phyloP scores from a whole-genome alignment of 495 filamentous ascomycete species.

The Physcia stellaris region DNA sequence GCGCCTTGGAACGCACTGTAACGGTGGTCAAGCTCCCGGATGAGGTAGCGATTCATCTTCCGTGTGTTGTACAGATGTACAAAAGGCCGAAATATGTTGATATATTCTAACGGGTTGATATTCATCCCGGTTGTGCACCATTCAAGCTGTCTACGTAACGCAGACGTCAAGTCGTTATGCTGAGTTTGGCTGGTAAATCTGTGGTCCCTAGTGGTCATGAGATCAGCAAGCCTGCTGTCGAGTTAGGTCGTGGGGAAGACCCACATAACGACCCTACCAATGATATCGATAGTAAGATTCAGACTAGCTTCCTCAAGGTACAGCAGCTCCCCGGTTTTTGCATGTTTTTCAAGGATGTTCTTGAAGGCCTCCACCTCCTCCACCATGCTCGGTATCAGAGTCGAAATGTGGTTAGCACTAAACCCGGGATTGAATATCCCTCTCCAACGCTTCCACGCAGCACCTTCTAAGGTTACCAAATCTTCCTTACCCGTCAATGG shows the following conservation, averaged over 20 bases:
- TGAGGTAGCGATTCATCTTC: constrained; percentile 13
- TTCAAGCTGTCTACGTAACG: constrained; percentile 13
- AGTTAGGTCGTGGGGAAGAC: background rate
- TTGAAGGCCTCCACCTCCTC: background rate
- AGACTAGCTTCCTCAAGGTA: constrained; percentile 1
- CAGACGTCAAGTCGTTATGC: constrained; percentile 10
- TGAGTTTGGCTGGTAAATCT: constrained; percentile 13
- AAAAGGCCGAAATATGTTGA: constrained; percentile 10
- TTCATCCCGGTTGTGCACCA: constrained; percentile 15
- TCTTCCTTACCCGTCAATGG: constrained; percentile 19
- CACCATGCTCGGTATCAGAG: constrained; percentile 5
- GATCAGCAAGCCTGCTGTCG: background rate
- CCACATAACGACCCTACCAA: constrained; percentile 19
- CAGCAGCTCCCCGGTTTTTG: constrained; percentile 1
- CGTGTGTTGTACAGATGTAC: constrained; percentile 18
- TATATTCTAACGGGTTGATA: constrained; percentile 14
- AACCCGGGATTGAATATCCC: constrained; percentile 13
- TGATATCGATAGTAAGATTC: constrained; percentile 24
- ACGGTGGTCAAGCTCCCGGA: constrained; percentile 14
- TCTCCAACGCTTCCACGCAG: constrained; percentile 16
- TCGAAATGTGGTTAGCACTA: constrained; percentile 6
- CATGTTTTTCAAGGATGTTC: constrained; percentile 1
- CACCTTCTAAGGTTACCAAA: constrained; percentile 22
- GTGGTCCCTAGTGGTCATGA: constrained; percentile 3
- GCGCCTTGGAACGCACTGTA: constrained; percentile 8